Evolutionary conservation across 2,329 filamentous ascomycete species (phyloP).

Genomic region (Ascochyta pisi): DNA sequence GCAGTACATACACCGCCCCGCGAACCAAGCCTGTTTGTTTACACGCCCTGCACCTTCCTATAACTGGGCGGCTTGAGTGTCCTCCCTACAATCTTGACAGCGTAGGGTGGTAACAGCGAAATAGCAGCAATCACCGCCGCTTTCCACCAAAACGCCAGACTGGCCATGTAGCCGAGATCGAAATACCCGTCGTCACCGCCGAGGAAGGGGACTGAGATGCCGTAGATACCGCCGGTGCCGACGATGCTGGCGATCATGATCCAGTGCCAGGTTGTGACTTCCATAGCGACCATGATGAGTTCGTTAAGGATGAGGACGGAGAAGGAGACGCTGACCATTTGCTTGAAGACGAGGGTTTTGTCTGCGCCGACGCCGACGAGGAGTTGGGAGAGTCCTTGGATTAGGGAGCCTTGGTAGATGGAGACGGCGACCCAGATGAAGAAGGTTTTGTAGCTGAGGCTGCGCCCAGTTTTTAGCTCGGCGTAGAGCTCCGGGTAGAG

Average conservation of each 20-base stretch:
- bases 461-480: conserved; percentile 88
- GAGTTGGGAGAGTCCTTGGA: conserved; percentile 91
- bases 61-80: conserved; percentile 92
- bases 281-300: conserved; percentile 94
- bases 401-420: conserved; percentile 93
- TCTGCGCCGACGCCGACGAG: conserved; percentile 73
- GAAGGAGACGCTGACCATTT: conserved; percentile 89
- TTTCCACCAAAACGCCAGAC: conserved; percentile 85
- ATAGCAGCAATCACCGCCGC: conserved; percentile 80
- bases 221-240: conserved; percentile 81
- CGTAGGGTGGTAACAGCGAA: conserved; percentile 85
- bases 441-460: conserved; percentile 90
- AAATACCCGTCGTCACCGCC: conserved; percentile 72
- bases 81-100: conserved; percentile 81
- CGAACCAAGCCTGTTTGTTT: not conserved
- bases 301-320: conserved; percentile 93
- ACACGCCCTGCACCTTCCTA: conserved; percentile 83
- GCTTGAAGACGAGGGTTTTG: conserved; percentile 38
- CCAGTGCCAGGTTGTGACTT: conserved; percentile 96
- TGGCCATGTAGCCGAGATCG: conserved; percentile 80
- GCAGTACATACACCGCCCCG: too few species aligned
- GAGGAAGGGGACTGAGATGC: conserved; percentile 84
- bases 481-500: conserved; percentile 98
- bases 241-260: conserved; percentile 86
- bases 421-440: conserved; percentile 96